phyloP scores from a whole-genome alignment of 2,329 filamentous ascomycete species.

The Nannizziopsis arthrosporioides region DNA sequence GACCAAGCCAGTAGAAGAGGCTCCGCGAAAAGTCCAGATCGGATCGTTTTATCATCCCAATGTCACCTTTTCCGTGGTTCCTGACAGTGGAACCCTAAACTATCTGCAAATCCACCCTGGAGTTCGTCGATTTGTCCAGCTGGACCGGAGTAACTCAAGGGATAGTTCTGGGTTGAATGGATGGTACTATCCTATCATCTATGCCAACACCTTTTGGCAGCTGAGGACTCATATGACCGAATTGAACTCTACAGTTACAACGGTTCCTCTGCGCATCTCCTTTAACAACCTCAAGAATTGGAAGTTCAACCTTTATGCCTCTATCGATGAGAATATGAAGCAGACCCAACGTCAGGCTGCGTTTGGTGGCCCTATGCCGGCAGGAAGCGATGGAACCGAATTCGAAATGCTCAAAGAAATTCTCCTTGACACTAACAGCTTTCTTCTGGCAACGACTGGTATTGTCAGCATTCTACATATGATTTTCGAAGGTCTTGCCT shows the following conservation, averaged over 20 bases:
- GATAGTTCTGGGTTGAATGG: slow-evolving; percentile 76
- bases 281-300: slow-evolving; percentile 72
- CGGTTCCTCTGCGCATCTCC: slow-evolving; percentile 69
- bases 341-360: slow-evolving; percentile 69
- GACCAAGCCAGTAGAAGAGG: slow-evolving; percentile 40
- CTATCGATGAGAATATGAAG: slow-evolving; percentile 78
- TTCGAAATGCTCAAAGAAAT: slow-evolving; percentile 97
- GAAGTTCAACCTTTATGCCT: slow-evolving; percentile 80
- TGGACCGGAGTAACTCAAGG: slow-evolving; percentile 69
- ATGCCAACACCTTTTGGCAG: slow-evolving; percentile 96
- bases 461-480: slow-evolving; percentile 82
- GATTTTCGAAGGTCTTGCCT: slow-evolving; percentile 88
- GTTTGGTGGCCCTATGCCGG: slow-evolving; percentile 56
- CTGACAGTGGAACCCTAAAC: slow-evolving; percentile 59
- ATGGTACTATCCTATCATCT: slow-evolving; percentile 88
- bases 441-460: slow-evolving; percentile 72
- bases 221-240: slow-evolving; percentile 80
- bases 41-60: slow-evolving; percentile 92
- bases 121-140: slow-evolving; percentile 61
- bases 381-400: slow-evolving; percentile 79
- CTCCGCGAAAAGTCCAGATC: slow-evolving; percentile 54
- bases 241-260: slow-evolving; percentile 78
- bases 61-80: slow-evolving; percentile 76
- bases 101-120: slow-evolving; percentile 60
- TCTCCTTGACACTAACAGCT: slow-evolving; percentile 84